Evolutionary conservation across 352 stramenopile genomes (phyloP).

Genomic region (Phytophthora meadii): DNA sequence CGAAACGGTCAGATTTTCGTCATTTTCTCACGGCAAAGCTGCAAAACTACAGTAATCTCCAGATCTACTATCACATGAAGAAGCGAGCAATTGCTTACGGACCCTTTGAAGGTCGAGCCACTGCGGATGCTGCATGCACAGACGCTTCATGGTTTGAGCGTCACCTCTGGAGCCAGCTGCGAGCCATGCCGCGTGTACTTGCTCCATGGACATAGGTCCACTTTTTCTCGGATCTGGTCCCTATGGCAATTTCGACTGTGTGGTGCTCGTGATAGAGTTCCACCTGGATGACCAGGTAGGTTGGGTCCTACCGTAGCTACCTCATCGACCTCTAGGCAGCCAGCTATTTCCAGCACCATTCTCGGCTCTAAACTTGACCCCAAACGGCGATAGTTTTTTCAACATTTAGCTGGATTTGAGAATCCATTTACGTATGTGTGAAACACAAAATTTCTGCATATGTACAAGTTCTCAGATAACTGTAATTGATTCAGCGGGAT

Average conservation of each 20-base stretch:
- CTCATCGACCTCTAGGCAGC: not conserved
- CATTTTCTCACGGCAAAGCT: too few relatives aligned
- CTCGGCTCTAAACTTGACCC: not conserved
- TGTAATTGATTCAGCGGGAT: too few relatives aligned
- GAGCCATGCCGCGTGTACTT: slow-evolving; percentile 27
- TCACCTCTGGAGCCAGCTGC: slow-evolving; percentile 17
- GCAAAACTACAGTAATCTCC: not conserved
- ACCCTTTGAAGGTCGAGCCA: slow-evolving; percentile 28
- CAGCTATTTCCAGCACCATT: slow-evolving; percentile 5
- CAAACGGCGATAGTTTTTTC: too few relatives aligned
- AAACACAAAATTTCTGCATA: too few relatives aligned
- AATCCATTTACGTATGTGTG: too few relatives aligned
- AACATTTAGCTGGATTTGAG: too few relatives aligned
- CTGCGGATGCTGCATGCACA: slow-evolving; percentile 16
- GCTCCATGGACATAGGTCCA: not conserved
- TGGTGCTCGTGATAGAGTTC: not conserved
- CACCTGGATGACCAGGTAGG: not conserved
- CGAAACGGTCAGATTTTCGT: slow-evolving; percentile 18
- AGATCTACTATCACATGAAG: too few relatives aligned
- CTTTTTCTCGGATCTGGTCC: not conserved
- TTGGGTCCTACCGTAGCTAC: not conserved
- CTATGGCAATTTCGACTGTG: slow-evolving; percentile 15
- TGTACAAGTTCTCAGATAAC: too few relatives aligned
- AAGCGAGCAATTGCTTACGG: not conserved
- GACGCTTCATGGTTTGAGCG: slow-evolving; percentile 11